Conservation (phyloP, 305 asterid genomes). For the Fraxinus floribunda region DNA sequence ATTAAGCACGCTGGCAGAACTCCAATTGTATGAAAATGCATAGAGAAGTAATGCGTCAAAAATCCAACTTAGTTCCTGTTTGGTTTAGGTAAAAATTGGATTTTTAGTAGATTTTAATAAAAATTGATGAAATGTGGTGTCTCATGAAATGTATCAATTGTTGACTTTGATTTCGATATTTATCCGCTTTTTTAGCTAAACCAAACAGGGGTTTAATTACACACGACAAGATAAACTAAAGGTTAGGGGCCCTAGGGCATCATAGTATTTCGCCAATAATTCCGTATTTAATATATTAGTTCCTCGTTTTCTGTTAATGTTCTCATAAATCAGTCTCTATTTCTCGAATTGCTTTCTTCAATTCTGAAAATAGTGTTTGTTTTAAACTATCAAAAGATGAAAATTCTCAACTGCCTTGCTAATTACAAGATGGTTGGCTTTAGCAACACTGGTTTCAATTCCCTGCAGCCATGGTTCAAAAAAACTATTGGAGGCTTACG, state of each 20-base stretch:
- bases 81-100: background rate
- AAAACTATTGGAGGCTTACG: background rate
- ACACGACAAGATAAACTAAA: background rate
- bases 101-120: background rate
- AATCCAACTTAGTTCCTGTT: background rate
- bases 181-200: background rate
- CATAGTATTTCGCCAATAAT: background rate
- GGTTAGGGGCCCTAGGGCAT: background rate
- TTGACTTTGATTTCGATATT: background rate
- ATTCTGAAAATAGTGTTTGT: background rate
- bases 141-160: background rate
- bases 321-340: background rate
- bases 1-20: background rate
- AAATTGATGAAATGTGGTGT: background rate
- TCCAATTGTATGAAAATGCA: background rate
- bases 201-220: background rate
- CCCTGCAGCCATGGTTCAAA: background rate
- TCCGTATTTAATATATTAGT: background rate
- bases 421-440: background rate
- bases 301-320: background rate
- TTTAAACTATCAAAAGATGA: background rate
- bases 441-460: background rate
- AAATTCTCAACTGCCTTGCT: background rate
- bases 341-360: background rate
- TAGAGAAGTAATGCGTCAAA: background rate